These are phyloP conservation scores for Zygotorulaspora danielsina DNA, from an alignment of 805 yeast genomes.

Conservation along the genomic window DNA sequence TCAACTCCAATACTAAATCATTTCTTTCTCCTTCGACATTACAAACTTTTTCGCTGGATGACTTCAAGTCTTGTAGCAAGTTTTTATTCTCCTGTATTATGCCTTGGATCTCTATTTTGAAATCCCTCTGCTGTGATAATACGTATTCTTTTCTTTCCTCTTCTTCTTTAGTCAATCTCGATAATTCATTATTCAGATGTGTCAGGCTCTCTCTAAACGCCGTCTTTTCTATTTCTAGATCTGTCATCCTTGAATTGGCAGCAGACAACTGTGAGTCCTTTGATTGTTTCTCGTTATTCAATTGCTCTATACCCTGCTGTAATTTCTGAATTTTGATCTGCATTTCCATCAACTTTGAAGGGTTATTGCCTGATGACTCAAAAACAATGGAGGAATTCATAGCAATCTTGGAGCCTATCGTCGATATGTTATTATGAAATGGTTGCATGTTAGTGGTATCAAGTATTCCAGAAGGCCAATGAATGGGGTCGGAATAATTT, in stretches of 20 bases:
- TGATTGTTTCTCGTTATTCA: slow-evolving; percentile 1
- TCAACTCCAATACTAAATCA: slow-evolving; percentile 21
- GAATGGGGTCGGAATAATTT: slow-evolving; percentile 51
- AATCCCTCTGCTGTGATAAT: slow-evolving; percentile 23
- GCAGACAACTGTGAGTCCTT: slow-evolving; percentile 3
- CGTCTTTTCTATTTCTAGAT: slow-evolving; percentile 25
- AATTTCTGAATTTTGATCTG: slow-evolving; percentile 9
- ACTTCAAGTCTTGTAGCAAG: slow-evolving; percentile 13
- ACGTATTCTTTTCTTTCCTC: slow-evolving; percentile 12
- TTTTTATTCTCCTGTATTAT: slow-evolving; percentile 14
- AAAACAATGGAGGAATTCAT: slow-evolving; percentile 5
- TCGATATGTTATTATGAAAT: slow-evolving; percentile 14
- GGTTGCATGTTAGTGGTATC: slow-evolving; percentile 15
- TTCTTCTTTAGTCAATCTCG: slow-evolving; percentile 26
- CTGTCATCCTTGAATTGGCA: slow-evolving; percentile 11
- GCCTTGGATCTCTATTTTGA: slow-evolving; percentile 19
- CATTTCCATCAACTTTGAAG: slow-evolving; percentile 9
- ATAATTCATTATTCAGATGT: slow-evolving; percentile 28
- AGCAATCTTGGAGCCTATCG: slow-evolving; percentile 16
- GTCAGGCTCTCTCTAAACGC: slow-evolving; percentile 32
- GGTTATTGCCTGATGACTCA: slow-evolving; percentile 6
- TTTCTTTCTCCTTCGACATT: slow-evolving; percentile 53
- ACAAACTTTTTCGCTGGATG: slow-evolving; percentile 23
- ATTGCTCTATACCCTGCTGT: slow-evolving; percentile 7
- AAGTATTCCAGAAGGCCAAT: slow-evolving; percentile 43